phyloP scores from a whole-genome alignment of 148 eudicot genomes.

The Fagopyrum tataricum region DNA sequence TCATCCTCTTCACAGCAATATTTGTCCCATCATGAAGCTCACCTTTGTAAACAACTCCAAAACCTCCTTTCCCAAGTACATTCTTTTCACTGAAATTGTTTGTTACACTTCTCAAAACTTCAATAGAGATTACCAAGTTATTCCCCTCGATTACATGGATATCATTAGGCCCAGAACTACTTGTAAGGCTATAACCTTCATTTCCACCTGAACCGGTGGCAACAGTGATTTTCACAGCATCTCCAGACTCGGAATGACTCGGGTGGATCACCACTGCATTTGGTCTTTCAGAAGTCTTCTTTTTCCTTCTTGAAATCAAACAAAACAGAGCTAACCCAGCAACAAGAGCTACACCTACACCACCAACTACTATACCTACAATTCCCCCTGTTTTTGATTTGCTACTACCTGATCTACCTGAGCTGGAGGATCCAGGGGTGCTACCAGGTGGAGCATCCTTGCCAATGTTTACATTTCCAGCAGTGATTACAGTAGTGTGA shows the following conservation, averaged over 20 bases:
- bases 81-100: slow-evolving; percentile 41
- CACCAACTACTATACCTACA: slow-evolving; percentile 53
- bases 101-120: slow-evolving; percentile 41
- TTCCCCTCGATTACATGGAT: slow-evolving; percentile 40
- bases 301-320: slow-evolving; percentile 38
- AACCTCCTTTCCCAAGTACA: slow-evolving; percentile 49
- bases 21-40: slow-evolving; percentile 54
- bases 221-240: slow-evolving; percentile 14
- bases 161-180: slow-evolving; percentile 4
- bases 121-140: slow-evolving; percentile 40
- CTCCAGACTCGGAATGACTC: slow-evolving; percentile 50
- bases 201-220: not conserved
- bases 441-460: slow-evolving; percentile 26
- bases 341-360: slow-evolving; percentile 28
- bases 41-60: slow-evolving; percentile 59
- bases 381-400: slow-evolving; percentile 37
- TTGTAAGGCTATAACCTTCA: not conserved
- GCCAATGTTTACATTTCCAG: slow-evolving; percentile 52
- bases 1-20: slow-evolving; percentile 62
- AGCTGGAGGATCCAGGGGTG: slow-evolving; percentile 8
- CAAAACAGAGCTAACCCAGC: slow-evolving; percentile 43
- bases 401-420: slow-evolving; percentile 21
- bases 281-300: slow-evolving; percentile 33
- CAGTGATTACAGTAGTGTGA: slow-evolving; percentile 30
- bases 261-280: slow-evolving; percentile 56